Percentiles rank a stretch among this genome's conserved stretches.
Conservation (phyloP, 2,329 filamentous ascomycete genomes). For the Claviceps sp. region DNA sequence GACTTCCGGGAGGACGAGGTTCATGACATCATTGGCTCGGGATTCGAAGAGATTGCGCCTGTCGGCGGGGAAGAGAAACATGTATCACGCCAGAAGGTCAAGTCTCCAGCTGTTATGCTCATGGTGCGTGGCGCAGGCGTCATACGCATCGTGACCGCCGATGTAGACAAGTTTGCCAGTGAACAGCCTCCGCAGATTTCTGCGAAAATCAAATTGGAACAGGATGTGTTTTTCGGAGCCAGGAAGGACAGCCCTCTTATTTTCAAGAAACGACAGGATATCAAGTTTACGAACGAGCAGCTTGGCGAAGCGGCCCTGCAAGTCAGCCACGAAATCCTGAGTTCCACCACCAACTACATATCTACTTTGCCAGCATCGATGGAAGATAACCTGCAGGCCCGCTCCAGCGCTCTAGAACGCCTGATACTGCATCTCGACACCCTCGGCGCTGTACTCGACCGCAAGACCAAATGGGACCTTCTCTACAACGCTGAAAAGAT, state of each 20-base stretch:
- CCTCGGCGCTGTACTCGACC: constrained; percentile 52
- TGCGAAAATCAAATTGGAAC: constrained; percentile 79
- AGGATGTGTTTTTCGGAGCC: constrained; percentile 85
- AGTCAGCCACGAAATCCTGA: constrained; percentile 71
- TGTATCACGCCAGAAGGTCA: constrained; percentile 39
- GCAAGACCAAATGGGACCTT: constrained; percentile 60
- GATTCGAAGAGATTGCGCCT: constrained; percentile 43
- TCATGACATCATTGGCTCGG: constrained; percentile 50
- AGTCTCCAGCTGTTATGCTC: constrained; percentile 49
- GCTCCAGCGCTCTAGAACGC: constrained; percentile 60
- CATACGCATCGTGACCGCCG: constrained; percentile 44
- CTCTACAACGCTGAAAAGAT: constrained; percentile 88
- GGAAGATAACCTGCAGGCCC: constrained; percentile 64
- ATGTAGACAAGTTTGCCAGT: constrained; percentile 46
- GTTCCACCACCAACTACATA: constrained; percentile 62
- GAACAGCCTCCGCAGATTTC: constrained; percentile 51
- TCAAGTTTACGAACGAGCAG: constrained; percentile 55
- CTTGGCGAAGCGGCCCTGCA: constrained; percentile 63
- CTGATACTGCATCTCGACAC: constrained; percentile 59
- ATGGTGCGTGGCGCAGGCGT: constrained; percentile 50
- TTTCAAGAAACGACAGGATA: constrained; percentile 55
- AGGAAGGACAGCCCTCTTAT: constrained; percentile 78
- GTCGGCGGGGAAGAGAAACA: constrained; percentile 31
- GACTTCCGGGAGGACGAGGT: constrained; percentile 57
- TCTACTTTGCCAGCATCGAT: constrained; percentile 60